Evolutionary conservation across 164 flowering plant genomes (phyloP).

Genomic region (Chloranthus sessilifolius): DNA sequence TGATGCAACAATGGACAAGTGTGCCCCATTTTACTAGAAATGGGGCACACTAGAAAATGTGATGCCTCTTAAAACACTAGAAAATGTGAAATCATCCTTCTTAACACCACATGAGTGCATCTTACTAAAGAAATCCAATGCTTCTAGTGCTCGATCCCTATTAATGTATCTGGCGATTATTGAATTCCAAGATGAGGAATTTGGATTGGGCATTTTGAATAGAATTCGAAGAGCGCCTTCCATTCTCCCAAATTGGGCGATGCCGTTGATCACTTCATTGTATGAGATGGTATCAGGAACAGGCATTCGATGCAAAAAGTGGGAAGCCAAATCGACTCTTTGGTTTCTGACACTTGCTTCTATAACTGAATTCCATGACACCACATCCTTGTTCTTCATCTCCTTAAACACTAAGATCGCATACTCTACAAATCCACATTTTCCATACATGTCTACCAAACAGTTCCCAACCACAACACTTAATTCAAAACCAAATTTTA

Average conservation of each 20-base stretch:
- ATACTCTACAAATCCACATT: slow-evolving; percentile 43
- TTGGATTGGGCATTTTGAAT: slow-evolving; percentile 38
- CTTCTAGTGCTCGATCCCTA: slow-evolving; percentile 33
- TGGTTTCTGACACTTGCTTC: slow-evolving; percentile 48
- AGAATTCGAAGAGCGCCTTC: slow-evolving; percentile 42
- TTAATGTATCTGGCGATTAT: slow-evolving; percentile 54
- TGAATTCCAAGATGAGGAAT: slow-evolving; percentile 77
- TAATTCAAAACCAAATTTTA: slow-evolving; percentile 34
- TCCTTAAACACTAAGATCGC: slow-evolving; percentile 34
- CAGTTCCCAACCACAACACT: slow-evolving; percentile 43
- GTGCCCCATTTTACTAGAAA: slow-evolving; percentile 46
- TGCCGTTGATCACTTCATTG: slow-evolving; percentile 52
- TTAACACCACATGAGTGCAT: slow-evolving; percentile 39
- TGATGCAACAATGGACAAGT: slow-evolving; percentile 39
- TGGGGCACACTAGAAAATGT: no score
- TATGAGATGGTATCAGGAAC: slow-evolving; percentile 57
- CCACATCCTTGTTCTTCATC: slow-evolving; percentile 32
- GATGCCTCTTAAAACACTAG: slow-evolving; percentile 51
- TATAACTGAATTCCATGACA: slow-evolving; percentile 69
- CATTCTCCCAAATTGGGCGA: slow-evolving; percentile 49
- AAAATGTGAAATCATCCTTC: slow-evolving; percentile 61
- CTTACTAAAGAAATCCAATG: slow-evolving; percentile 35
- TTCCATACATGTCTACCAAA: slow-evolving; percentile 68
- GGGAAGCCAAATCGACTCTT: slow-evolving; percentile 31
- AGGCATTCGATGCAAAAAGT: slow-evolving; percentile 42